These are phyloP conservation scores for Chaetomiaceae sp. DNA, from an alignment of 2,329 filamentous ascomycete species.

Conservation along the genomic window DNA sequence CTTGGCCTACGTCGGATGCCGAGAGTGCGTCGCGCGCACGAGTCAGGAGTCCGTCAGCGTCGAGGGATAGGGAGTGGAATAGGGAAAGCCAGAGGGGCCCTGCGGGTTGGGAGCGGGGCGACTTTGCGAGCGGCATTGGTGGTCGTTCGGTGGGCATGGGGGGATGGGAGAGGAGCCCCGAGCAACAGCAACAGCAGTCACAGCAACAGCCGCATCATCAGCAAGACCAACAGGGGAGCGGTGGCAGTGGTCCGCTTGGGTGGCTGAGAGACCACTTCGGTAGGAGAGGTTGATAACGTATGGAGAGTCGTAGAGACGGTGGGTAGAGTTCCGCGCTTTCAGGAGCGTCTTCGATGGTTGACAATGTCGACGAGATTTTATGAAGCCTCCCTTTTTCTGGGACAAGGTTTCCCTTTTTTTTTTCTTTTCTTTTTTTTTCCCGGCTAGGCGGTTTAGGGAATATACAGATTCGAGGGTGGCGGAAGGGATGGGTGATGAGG, in stretches of 20 bases:
- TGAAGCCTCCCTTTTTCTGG: too few species aligned
- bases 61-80: neutral
- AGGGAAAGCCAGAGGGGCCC: neutral
- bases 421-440: neutral
- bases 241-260: conserved; percentile 17
- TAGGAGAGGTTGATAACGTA: neutral
- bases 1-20: neutral
- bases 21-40: neutral
- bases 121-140: neutral
- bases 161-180: neutral
- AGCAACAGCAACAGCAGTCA: neutral
- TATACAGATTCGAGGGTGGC: neutral
- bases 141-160: too few species aligned
- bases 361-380: too few species aligned
- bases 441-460: neutral
- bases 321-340: too few species aligned
- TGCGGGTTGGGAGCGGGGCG: neutral
- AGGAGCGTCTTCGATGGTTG: too few species aligned
- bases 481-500: neutral
- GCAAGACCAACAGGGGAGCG: neutral
- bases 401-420: too few species aligned
- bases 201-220: neutral
- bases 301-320: neutral
- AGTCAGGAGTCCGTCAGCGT: conserved; percentile 1
- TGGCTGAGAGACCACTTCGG: conserved; percentile 28